phyloP scores from a whole-genome alignment of 805 yeast genomes.

The Ogataea populi-albae region DNA sequence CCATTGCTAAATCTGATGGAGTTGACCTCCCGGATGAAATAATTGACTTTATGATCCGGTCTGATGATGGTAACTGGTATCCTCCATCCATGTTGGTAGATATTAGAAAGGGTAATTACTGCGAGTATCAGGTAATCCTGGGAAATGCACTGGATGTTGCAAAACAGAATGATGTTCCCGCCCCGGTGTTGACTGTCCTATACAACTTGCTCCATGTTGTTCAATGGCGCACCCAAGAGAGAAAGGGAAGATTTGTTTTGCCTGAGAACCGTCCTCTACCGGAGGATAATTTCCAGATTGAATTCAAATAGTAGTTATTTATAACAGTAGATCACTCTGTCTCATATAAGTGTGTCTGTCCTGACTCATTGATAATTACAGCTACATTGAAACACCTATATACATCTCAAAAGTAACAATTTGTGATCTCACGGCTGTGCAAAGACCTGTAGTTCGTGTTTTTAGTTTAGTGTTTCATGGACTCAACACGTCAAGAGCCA shows the following conservation, averaged over 20 bases:
- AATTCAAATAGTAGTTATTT: constrained; percentile 11
- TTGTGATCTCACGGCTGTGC: not conserved
- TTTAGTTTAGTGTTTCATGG: not conserved
- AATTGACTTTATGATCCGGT: constrained; percentile 48
- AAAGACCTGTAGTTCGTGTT: not conserved
- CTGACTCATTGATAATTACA: too few relatives aligned
- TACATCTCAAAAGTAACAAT: not conserved
- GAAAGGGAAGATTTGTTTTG: constrained; percentile 25
- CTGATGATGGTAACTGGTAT: constrained; percentile 45
- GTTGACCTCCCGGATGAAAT: constrained; percentile 46
- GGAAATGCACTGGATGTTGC: constrained; percentile 40
- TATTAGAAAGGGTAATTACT: constrained; percentile 38
- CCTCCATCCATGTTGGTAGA: constrained; percentile 51
- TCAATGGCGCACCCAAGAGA: constrained; percentile 33
- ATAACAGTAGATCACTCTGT: too few relatives aligned
- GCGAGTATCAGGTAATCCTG: constrained; percentile 42
- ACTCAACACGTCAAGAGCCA: too few relatives aligned
- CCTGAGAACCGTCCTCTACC: constrained; percentile 32
- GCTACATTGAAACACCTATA: too few relatives aligned
- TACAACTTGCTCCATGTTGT: constrained; percentile 29
- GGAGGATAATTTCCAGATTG: constrained; percentile 19
- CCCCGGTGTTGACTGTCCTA: constrained; percentile 30
- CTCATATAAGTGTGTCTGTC: too few relatives aligned
- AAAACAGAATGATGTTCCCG: constrained; percentile 27
- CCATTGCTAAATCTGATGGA: constrained; percentile 70